These are phyloP conservation scores for Breviolum minutum DNA, from an alignment of 73 alveolate genomes.

Conservation along the genomic window DNA sequence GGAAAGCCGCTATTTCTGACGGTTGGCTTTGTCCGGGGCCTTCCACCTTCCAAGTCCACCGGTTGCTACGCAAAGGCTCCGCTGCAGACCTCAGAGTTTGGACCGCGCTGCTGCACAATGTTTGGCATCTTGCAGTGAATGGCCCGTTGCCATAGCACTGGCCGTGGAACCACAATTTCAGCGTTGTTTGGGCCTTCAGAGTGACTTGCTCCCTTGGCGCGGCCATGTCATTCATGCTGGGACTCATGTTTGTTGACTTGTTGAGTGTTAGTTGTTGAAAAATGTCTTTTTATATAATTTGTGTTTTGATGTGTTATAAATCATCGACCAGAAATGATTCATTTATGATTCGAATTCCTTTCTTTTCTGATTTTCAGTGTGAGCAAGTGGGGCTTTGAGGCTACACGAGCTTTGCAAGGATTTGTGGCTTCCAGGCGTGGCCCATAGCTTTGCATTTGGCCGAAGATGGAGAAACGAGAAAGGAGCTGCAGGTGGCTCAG, in stretches of 20 bases:
- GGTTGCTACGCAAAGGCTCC: too few relatives aligned
- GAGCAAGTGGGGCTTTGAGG: not conserved
- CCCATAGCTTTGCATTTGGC: not conserved
- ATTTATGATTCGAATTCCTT: too few relatives aligned
- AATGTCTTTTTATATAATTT: not conserved
- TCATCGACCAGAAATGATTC: not conserved
- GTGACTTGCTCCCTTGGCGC: not conserved
- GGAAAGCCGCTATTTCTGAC: too few relatives aligned
- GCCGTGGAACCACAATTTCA: not conserved
- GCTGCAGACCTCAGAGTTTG: not conserved
- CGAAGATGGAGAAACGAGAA: not conserved
- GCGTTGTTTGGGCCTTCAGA: not conserved
- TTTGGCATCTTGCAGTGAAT: not conserved
- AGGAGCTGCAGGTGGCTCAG: not conserved
- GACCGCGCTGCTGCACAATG: not conserved
- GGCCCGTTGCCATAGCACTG: not conserved
- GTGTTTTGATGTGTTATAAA: not conserved
- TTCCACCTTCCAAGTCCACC: too few relatives aligned
- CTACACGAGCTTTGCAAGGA: not conserved
- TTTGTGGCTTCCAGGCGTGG: conserved; percentile 8
- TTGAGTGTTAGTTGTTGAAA: too few relatives aligned
- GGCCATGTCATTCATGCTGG: too few relatives aligned
- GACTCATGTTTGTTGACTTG: too few relatives aligned
- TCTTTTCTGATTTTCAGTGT: too few relatives aligned
- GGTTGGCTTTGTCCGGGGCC: too few relatives aligned